A percentile compares a stretch with the other conserved stretches of the same genome.
phyloP scores from a whole-genome alignment of 805 yeast genomes.

The Kluyveromyces starmeri region DNA sequence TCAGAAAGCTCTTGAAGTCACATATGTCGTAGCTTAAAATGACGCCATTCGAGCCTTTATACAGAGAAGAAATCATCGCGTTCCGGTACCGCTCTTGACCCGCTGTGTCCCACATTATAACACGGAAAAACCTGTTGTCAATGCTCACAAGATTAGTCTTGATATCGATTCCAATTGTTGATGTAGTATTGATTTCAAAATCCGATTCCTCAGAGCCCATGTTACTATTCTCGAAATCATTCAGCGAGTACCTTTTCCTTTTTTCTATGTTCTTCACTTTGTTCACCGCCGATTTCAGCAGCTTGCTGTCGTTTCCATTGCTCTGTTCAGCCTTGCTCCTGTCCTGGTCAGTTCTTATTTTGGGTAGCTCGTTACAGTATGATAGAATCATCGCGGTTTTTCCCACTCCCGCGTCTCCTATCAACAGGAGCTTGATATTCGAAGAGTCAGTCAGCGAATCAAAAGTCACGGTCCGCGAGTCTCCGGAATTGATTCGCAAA shows the following conservation, averaged over 20 bases:
- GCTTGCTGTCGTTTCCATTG: not conserved
- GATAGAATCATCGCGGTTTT: conserved; percentile 38
- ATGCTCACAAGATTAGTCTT: conserved; percentile 37
- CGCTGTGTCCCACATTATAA: conserved; percentile 43
- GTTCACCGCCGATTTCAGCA: not conserved
- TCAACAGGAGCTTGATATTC: conserved; percentile 31
- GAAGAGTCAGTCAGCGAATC: conserved; percentile 13
- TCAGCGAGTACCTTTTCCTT: conserved; percentile 26
- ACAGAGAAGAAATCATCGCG: conserved; percentile 36
- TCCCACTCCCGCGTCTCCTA: conserved; percentile 43
- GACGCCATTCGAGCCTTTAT: conserved; percentile 40
- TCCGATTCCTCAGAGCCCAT: conserved; percentile 3
- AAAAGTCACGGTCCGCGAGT: conserved; percentile 7
- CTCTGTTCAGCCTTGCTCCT: conserved; percentile 7
- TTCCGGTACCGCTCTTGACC: conserved; percentile 43
- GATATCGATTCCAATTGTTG: conserved; percentile 41
- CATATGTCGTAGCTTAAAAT: conserved; percentile 38
- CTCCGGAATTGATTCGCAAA: conserved; percentile 7
- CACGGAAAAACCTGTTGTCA: conserved; percentile 36
- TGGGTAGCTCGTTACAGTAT: conserved; percentile 32
- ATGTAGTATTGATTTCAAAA: conserved; percentile 29
- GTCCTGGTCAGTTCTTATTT: conserved; percentile 13
- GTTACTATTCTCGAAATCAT: conserved; percentile 25
- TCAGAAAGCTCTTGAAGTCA: conserved; percentile 30
- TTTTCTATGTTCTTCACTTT: conserved; percentile 12